These are phyloP conservation scores for Neoboletus subvelutipes DNA, from an alignment of 768 basidiomycete genomes.

Conservation along the genomic window DNA sequence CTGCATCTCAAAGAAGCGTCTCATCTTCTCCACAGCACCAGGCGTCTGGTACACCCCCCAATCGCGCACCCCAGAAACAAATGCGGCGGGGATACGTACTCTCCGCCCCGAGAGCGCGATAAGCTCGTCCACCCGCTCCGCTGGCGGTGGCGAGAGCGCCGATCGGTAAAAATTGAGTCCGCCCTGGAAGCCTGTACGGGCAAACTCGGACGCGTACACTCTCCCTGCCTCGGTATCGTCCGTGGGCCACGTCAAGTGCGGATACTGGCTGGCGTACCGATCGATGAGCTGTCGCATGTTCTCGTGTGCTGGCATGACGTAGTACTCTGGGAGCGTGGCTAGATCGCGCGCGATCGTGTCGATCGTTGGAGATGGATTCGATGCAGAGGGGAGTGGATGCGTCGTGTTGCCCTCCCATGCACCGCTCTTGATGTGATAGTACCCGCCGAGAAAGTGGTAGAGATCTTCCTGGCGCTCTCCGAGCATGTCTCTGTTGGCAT, in stretches of 20 bases:
- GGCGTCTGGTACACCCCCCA: constrained; percentile 63
- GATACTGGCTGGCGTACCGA: constrained; percentile 33
- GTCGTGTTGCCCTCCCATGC: constrained; percentile 47
- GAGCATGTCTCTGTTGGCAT: constrained; percentile 48
- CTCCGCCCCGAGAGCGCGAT: constrained; percentile 44
- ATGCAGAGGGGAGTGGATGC: constrained; percentile 36
- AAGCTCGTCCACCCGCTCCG: constrained; percentile 40
- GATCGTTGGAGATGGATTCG: constrained; percentile 22
- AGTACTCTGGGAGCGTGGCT: constrained; percentile 53
- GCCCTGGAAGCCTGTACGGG: constrained; percentile 60
- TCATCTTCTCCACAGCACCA: constrained; percentile 48
- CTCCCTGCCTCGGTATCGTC: constrained; percentile 41
- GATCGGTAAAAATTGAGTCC: constrained; percentile 58
- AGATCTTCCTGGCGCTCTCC: constrained; percentile 19
- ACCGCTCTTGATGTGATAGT: constrained; percentile 54
- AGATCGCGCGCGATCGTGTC: constrained; percentile 32
- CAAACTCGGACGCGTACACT: constrained; percentile 50
- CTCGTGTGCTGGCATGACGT: constrained; percentile 55
- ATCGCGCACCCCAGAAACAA: constrained; percentile 53
- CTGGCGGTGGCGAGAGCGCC: constrained; percentile 31
- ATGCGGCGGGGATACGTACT: constrained; percentile 55
- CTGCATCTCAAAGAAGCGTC: constrained; percentile 31
- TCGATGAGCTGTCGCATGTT: constrained; percentile 52
- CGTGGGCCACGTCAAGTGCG: constrained; percentile 42
- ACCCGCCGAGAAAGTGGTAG: constrained; percentile 23